These are phyloP conservation scores for Misopates orontium DNA, from an alignment of 257 asterid species.

Conservation along the genomic window DNA sequence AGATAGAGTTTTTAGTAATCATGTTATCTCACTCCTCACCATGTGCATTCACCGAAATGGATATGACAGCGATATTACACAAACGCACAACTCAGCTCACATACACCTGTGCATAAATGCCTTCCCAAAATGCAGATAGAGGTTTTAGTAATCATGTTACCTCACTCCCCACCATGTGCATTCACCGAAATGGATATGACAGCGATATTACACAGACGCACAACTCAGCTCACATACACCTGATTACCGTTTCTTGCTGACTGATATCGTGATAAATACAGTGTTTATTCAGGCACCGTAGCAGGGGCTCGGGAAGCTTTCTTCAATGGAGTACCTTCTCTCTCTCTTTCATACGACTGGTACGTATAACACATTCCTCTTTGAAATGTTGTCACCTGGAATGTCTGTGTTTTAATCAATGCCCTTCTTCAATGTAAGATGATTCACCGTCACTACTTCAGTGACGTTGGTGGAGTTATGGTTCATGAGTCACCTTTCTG, in stretches of 20 bases:
- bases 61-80: background rate
- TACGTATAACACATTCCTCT: conserved; percentile 25
- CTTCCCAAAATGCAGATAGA: background rate
- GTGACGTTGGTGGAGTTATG: background rate
- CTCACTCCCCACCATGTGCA: background rate
- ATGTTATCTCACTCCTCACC: background rate
- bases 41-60: conserved; percentile 5
- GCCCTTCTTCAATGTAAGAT: conserved; percentile 10
- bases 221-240: background rate
- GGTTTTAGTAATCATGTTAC: background rate
- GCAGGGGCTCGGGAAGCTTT: conserved; percentile 98
- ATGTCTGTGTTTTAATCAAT: background rate
- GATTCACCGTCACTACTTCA: conserved; percentile 12
- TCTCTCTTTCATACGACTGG: conserved; percentile 90
- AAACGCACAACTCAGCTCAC: background rate
- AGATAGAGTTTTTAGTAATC: background rate
- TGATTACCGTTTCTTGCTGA: conserved; percentile 9
- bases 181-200: conserved; percentile 1
- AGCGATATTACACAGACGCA: background rate
- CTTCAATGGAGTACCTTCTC: conserved; percentile 67
- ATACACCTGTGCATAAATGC: conserved; percentile 16
- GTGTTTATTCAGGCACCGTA: conserved; percentile 89
- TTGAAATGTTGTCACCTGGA: background rate
- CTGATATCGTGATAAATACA: conserved; percentile 44
- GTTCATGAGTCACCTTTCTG: background rate